A percentile compares a stretch with the other conserved stretches of the same genome.
Conservation (phyloP, 2,329 filamentous ascomycete species). For the Polytolypa hystricis region DNA sequence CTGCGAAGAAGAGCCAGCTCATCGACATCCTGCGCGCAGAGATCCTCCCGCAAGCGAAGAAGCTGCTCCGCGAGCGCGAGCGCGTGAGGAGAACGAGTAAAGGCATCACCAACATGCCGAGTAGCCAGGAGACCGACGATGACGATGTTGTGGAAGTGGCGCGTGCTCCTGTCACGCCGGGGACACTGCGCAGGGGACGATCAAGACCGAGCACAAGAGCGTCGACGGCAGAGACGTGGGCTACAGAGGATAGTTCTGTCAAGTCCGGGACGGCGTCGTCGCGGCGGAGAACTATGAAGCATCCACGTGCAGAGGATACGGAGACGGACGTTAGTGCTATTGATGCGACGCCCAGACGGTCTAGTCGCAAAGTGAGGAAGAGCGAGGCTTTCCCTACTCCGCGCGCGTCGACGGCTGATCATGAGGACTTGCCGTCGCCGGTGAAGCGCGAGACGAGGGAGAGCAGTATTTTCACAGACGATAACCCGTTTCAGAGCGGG, state of each 20-base stretch:
- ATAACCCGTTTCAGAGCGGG: conserved; percentile 89
- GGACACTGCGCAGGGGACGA: conserved; percentile 39
- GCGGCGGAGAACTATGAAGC: conserved; percentile 40
- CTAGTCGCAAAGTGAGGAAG: conserved; percentile 43
- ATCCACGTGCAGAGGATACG: conserved; percentile 42
- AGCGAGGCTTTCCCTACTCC: conserved; percentile 30
- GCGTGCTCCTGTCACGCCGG: conserved; percentile 38
- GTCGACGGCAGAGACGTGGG: conserved; percentile 29
- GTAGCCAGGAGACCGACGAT: conserved; percentile 54
- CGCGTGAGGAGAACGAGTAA: conserved; percentile 75
- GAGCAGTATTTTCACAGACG: conserved; percentile 65
- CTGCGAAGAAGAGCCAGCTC: conserved; percentile 83
- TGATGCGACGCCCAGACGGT: conserved; percentile 26
- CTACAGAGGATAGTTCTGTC: conserved; percentile 20
- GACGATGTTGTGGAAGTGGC: conserved; percentile 49
- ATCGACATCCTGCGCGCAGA: conserved; percentile 72
- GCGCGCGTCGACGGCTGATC: conserved; percentile 11
- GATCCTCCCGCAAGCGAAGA: conserved; percentile 65
- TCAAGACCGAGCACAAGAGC: conserved; percentile 41
- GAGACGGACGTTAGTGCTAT: conserved; percentile 35
- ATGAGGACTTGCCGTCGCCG: conserved; percentile 25
- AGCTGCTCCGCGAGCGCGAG: conserved; percentile 62
- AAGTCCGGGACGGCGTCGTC: conserved; percentile 22
- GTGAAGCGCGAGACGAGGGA: conserved; percentile 37
- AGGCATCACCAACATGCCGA: conserved; percentile 62